Base-by-base conservation (phyloP, 768 basidiomycete genomes). In the Filobasidium wieringae region DNA sequence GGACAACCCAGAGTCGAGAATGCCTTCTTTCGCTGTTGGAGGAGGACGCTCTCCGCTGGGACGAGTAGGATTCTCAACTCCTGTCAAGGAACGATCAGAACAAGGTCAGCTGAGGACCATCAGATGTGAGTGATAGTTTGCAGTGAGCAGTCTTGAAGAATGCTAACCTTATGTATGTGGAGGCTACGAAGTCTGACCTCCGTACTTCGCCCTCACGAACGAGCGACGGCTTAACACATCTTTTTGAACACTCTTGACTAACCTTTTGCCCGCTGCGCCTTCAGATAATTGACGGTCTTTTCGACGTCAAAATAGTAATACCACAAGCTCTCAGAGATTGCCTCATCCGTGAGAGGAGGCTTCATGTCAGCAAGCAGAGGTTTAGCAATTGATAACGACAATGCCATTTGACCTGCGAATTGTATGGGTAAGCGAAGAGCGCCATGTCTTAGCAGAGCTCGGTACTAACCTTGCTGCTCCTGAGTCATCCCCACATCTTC, bases 241-340 rank as follows among this genome's bases (percentile, higher is more conserved):
- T n/a, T n/a, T n/a, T n/a, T n/a, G 26, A 51, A 63, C 69, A 63
- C 19, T 1, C 14, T 12, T 22, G 37, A 79, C 88, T 85, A 77
- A 91, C 90, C 91, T 86, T 84, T 85, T 39, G 57, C 60, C 65
- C 86, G 83, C 50, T 78, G 76, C 43, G 79, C 77, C 66, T 79
- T 80, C 27, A 88, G 77, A 81, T 83, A 88, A 31, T 81, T 76
- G 9, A 93, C 74, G 17, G 86, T 82, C 71, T 83, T 79, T 32
- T 88, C 82, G 15, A 86, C 79, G 67, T 93, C 84, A 65, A 93
- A 96, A 72, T 86, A 87, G 66, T 77, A 82, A 66, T 97, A 83
- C 86, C 90, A 97, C 45, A 97, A 77, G 0, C 80, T 78, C 61
- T 88, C 85, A 67, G 80, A 81, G 69, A 99, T 86, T 51, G 82